Percentiles rank a stretch among this genome's conserved stretches.
Evolutionary conservation across 106 monocot species (phyloP).

Genomic region (Acorus calamus): DNA sequence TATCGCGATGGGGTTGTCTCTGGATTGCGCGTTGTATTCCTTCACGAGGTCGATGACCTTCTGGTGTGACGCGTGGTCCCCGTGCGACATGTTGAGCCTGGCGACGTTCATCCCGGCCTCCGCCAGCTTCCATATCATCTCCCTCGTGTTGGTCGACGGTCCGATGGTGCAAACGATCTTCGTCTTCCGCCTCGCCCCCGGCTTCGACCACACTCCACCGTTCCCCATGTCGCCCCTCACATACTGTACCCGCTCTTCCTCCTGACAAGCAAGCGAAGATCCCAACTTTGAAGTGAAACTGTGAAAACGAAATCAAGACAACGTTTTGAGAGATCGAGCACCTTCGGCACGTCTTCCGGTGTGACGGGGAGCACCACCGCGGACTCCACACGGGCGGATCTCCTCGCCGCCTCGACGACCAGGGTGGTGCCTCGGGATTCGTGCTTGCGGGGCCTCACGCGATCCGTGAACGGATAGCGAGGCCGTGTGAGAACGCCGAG

Average conservation of each 20-base stretch:
- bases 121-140: conserved; percentile 99
- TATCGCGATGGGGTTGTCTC: conserved; percentile 87
- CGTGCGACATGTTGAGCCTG: conserved; percentile 96
- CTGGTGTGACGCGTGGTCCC: conserved; percentile 96
- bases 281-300: background rate
- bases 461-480: background rate
- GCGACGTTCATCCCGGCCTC: conserved; percentile 99
- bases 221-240: conserved; percentile 40
- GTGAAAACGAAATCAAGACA: background rate
- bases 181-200: conserved; percentile 80
- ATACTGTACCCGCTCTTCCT: conserved; percentile 51
- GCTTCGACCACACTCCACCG: conserved; percentile 56
- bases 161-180: conserved; percentile 99
- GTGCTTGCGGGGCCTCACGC: background rate
- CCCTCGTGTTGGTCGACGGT: conserved; percentile 82
- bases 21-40: conserved; percentile 79
- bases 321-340: background rate
- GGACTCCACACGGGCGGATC: conserved; percentile 15
- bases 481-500: conserved; percentile 2
- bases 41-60: conserved; percentile 96
- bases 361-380: conserved; percentile 30
- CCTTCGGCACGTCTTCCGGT: conserved; percentile 38
- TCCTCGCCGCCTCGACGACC: conserved; percentile 30
- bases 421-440: conserved; percentile 1
- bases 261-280: conserved; percentile 24